Evolutionary conservation across 768 basidiomycete species (phyloP).

Genomic region (Xerocomellus intermedius): DNA sequence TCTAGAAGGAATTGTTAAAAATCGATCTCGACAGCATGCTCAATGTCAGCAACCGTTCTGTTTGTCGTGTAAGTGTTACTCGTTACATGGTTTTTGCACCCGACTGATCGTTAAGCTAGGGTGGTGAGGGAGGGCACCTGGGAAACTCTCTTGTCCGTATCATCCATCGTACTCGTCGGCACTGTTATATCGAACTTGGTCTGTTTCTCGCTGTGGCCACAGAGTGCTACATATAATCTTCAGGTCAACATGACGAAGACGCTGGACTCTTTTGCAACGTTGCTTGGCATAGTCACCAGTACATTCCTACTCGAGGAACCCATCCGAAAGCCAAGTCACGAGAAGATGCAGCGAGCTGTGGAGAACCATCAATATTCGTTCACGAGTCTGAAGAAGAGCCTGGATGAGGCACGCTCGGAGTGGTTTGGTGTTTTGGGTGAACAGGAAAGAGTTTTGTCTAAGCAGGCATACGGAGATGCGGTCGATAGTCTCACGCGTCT

Average conservation of each 20-base stretch:
- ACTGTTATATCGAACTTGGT: constrained; percentile 76
- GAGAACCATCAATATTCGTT: constrained; percentile 87
- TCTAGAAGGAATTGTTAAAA: neutral
- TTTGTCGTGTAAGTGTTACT: constrained; percentile 67
- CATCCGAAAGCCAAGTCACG: constrained; percentile 52
- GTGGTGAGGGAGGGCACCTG: constrained; percentile 89
- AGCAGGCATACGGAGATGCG: constrained; percentile 78
- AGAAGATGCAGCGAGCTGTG: constrained; percentile 74
- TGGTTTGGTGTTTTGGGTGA: constrained; percentile 44
- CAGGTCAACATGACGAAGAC: constrained; percentile 84
- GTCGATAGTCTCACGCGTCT: constrained; percentile 85
- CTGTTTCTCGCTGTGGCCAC: constrained; percentile 83
- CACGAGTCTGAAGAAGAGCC: constrained; percentile 81
- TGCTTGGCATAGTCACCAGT: constrained; percentile 76
- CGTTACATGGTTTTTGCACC: neutral
- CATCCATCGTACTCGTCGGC: constrained; percentile 77
- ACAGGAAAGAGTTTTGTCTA: constrained; percentile 25
- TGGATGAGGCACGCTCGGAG: constrained; percentile 87
- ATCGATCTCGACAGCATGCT: constrained; percentile 53
- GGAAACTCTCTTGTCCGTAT: constrained; percentile 67
- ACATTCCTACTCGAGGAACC: constrained; percentile 83
- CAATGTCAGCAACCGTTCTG: constrained; percentile 80
- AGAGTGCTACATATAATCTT: constrained; percentile 78
- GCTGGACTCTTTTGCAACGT: constrained; percentile 83
- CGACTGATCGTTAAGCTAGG: constrained; percentile 35